Base-by-base conservation (phyloP, 1,284 basidiomycete species). In the Lentinula novae-zelandiae region DNA sequence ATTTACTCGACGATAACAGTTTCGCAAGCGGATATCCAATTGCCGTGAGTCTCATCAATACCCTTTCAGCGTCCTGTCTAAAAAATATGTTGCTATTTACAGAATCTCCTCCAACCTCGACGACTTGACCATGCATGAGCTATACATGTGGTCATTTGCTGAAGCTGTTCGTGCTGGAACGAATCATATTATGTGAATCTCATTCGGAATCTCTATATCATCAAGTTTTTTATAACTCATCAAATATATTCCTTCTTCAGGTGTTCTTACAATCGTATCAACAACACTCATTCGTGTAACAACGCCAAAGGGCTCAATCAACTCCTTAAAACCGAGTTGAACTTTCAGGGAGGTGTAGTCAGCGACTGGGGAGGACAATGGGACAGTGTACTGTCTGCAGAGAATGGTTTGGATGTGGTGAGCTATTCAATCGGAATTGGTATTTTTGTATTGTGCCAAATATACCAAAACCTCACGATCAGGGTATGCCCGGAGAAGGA, bases 211-310 rank as follows among this genome's bases (percentile, higher is more conserved):
- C 3, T 27, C 27, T 27, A 27, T 27, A 27, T 27, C 27, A 3
- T 3, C 13, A 17, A 13, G 9, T 12, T n/a, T 10, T 8, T 27
- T 2, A 6, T 27, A 22, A 39, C 33, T 33, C 20, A 5, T 8
- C 34, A 53, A 17, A 6, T 31, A 20, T 6, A 15, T 1, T 1
- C 9, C 22, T 39, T 12, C 27, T n/a, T 1, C 36, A 66, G 61
- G 65, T 82, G 77, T 63, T 73, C 75, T 0, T 82, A 81, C 70
- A 76, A 72, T 58, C 58, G 66, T 50, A 71, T 84, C 70, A 85
- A 85, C 69, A 75, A 76, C 40, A 81, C 79, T 1, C 75, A 77
- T 10, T 73, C 79, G 1, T 84, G 82, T 66, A 74, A 81, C 68
- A 82, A 81, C 67, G 69, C 73, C 44, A 71, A 78, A 56, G 65